Evolutionary conservation across 2,329 filamentous ascomycete species (phyloP), one percentile per base, ranked within the genome.

Genomic region (Colletotrichum sp.): DNA sequence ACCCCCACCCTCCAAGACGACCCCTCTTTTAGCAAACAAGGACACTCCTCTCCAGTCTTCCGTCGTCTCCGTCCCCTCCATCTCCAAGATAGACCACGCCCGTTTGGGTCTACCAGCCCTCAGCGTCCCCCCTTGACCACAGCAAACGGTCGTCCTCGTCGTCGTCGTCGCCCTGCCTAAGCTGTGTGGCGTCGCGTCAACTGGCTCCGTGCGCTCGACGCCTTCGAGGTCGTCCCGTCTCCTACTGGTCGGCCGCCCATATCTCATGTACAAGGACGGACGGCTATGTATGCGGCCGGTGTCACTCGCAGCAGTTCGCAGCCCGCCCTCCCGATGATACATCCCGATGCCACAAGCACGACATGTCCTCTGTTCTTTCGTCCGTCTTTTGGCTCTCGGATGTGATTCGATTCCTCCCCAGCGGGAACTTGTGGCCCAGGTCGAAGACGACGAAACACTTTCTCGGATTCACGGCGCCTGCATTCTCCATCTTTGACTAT

Each of bases 251-350:
- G 27, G 34, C 55, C 29, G 27, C 24, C 47, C 21, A n/a, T 31
- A 34, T 34, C 21, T 67, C 43, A 51, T 62, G 61, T 51, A 47
- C n/a, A 24, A 66, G 24, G 43, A 47, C 43, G 51, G 67, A 27
- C 54, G 65, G 54, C 54, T 59, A 34, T 66, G 71, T 71, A 66
- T 66, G 68, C 62, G 63, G 57, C 58, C 55, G n/a, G 21, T 51
- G 62, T 71, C 33, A 73, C 68, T 62, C 68, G 62, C 71, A 73
- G 68, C 57, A 71, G 68, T 73, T 71, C 68, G 68, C 68, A 71
- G 68, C 68, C 27, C 62, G 43, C 43, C 55, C 62, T 67, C 57
- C 68, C 71, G 34, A 27, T 34, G 24, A 38, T 54, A 59, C 66
- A 43, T 34, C 24, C 57, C 64, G 24, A 62, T 43, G 59, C 34